Conservation (phyloP, 352 stramenopile genomes). For the Pythium aquatile region DNA sequence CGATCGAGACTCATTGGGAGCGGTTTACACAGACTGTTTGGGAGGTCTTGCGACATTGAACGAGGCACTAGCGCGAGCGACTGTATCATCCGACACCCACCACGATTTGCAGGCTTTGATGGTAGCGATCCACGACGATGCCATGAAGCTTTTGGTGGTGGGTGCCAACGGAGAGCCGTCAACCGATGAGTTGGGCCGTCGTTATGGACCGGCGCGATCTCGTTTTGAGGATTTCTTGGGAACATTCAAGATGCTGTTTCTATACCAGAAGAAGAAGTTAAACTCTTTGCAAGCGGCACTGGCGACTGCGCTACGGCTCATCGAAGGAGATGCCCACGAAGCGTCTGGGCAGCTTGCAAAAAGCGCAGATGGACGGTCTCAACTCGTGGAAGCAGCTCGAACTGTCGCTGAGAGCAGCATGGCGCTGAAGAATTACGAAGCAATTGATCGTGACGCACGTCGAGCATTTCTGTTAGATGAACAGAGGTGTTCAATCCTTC, state of each 20-base stretch:
- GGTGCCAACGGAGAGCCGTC: neutral
- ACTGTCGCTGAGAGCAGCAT: conserved; percentile 32
- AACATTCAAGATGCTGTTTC: conserved; percentile 42
- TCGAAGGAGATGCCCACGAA: conserved; percentile 33
- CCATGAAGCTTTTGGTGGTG: conserved; percentile 3
- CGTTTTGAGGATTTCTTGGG: conserved; percentile 48
- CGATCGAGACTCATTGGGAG: conserved; percentile 36
- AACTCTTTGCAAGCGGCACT: conserved; percentile 16
- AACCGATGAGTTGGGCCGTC: conserved; percentile 16
- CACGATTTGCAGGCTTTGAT: conserved; percentile 16
- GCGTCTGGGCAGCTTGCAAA: conserved; percentile 32
- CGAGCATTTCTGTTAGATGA: conserved; percentile 59
- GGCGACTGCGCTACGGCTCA: conserved; percentile 20
- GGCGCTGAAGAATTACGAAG: conserved; percentile 35
- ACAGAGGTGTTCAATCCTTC: conserved; percentile 46
- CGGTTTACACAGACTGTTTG: conserved; percentile 34
- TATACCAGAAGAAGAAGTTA: conserved; percentile 44
- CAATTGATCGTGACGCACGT: conserved; percentile 39
- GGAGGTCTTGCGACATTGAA: neutral
- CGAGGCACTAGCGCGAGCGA: conserved; percentile 15
- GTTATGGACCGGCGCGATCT: conserved; percentile 30
- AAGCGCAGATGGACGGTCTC: conserved; percentile 36
- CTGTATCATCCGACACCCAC: conserved; percentile 4
- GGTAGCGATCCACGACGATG: conserved; percentile 22
- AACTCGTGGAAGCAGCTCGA: conserved; percentile 34